A percentile compares a stretch with the other conserved stretches of the same genome.
phyloP scores from a whole-genome alignment of 495 filamentous ascomycete species.

The Podospora bellae-mahoneyi region DNA sequence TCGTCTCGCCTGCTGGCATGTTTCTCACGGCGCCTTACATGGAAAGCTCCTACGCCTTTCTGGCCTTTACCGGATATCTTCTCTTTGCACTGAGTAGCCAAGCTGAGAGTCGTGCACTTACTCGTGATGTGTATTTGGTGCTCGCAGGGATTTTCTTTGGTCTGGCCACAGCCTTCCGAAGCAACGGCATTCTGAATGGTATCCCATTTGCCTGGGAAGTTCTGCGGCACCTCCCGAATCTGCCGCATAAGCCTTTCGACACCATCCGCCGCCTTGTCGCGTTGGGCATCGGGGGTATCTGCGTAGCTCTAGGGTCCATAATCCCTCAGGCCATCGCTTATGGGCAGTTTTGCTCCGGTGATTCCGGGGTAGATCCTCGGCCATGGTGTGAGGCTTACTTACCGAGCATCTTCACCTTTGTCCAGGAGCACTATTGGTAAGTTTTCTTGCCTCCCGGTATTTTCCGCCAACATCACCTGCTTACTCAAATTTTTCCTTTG shows the following conservation, averaged over 20 bases:
- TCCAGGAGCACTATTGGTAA: slow-evolving; percentile 88
- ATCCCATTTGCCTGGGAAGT: slow-evolving; percentile 48
- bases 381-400: slow-evolving; percentile 70
- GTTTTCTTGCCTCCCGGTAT: slow-evolving; percentile 21
- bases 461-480: slow-evolving; percentile 49
- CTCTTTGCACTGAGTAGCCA: slow-evolving; percentile 60
- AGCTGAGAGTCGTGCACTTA: slow-evolving; percentile 8
- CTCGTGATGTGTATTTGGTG: slow-evolving; percentile 50
- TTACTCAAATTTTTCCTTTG: slow-evolving; percentile 40
- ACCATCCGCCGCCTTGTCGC: slow-evolving; percentile 49
- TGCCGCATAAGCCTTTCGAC: slow-evolving; percentile 17
- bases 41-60: slow-evolving; percentile 74
- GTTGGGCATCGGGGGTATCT: slow-evolving; percentile 60
- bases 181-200: slow-evolving; percentile 86
- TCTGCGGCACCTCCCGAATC: slow-evolving; percentile 50
- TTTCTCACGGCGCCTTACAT: slow-evolving; percentile 87
- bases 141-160: slow-evolving; percentile 66
- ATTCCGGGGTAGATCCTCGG: slow-evolving; percentile 35
- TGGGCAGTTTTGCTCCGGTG: slow-evolving; percentile 58
- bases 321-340: slow-evolving; percentile 77
- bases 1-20: slow-evolving; percentile 80
- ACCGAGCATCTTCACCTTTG: slow-evolving; percentile 88
- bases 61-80: slow-evolving; percentile 71
- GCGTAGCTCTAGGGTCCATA: slow-evolving; percentile 62
- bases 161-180: slow-evolving; percentile 69